These are phyloP conservation scores for Petunia hybrid DNA, from an alignment of 305 asterid genomes.

Conservation along the genomic window DNA sequence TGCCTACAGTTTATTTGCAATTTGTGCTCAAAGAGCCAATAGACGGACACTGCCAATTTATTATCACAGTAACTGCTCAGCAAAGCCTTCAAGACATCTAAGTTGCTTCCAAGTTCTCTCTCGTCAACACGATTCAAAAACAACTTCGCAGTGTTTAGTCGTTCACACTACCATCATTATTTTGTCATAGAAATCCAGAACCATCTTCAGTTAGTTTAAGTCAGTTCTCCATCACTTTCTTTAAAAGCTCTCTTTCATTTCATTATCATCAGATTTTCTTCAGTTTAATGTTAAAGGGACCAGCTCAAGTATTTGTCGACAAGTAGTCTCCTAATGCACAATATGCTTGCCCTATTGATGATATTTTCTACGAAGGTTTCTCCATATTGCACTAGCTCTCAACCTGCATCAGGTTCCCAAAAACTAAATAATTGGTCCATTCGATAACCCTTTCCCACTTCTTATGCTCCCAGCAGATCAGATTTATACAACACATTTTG, in stretches of 20 bases:
- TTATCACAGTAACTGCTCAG: not conserved
- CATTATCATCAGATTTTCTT: not conserved
- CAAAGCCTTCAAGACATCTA: constrained; percentile 13
- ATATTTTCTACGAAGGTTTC: not conserved
- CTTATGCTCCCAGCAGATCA: constrained; percentile 8
- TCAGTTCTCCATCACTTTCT: not conserved
- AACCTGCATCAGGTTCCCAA: constrained; percentile 6
- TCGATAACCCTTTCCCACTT: not conserved
- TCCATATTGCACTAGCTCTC: not conserved
- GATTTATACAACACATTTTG: not conserved
- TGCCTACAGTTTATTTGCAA: not conserved
- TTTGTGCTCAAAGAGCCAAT: not conserved
- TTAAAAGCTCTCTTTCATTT: not conserved
- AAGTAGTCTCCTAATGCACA: not conserved
- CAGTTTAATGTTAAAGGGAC: constrained; percentile 17
- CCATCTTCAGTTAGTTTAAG: not conserved
- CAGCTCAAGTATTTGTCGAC: constrained; percentile 1
- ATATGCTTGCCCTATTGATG: not conserved
- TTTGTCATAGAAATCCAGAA: not conserved
- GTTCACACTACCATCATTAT: not conserved
- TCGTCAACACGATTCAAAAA: constrained; percentile 10
- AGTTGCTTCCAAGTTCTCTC: constrained; percentile 10
- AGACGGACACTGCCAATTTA: not conserved
- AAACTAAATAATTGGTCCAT: not conserved
- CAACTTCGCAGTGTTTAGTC: not conserved